Conservation (phyloP, 164 flowering plant genomes). For the Taxillus chinensis region DNA sequence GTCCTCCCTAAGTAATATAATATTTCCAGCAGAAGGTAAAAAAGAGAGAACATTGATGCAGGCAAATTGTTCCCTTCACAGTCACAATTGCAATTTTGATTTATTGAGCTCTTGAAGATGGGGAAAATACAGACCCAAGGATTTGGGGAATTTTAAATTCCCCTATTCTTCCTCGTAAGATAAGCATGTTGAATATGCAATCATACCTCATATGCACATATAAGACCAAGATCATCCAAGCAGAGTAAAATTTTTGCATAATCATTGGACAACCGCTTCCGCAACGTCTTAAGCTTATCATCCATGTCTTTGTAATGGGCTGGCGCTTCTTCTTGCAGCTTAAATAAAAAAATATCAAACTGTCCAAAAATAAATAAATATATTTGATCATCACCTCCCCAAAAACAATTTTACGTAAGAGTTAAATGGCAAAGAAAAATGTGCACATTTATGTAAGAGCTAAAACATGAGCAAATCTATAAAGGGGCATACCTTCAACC, state of each 20-base stretch:
- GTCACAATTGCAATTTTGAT: no score
- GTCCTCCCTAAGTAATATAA: no score
- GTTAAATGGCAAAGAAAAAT: neutral
- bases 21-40: no score
- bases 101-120: no score
- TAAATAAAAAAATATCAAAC: conserved; percentile 44
- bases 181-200: neutral
- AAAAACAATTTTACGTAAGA: neutral
- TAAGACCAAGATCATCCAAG: conserved; percentile 67
- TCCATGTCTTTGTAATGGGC: conserved; percentile 37
- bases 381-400: neutral
- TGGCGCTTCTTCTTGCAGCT: conserved; percentile 23
- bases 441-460: neutral
- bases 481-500: conserved; percentile 45
- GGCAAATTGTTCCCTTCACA: no score
- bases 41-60: no score
- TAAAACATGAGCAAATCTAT: neutral
- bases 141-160: no score
- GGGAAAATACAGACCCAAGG: no score
- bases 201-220: conserved; percentile 80
- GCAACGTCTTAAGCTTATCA: conserved; percentile 30
- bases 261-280: conserved; percentile 36
- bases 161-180: neutral
- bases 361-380: conserved; percentile 18
- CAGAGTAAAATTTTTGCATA: conserved; percentile 58